phyloP scores from a whole-genome alignment of 306 rosid species.

The Citrullus amarus region DNA sequence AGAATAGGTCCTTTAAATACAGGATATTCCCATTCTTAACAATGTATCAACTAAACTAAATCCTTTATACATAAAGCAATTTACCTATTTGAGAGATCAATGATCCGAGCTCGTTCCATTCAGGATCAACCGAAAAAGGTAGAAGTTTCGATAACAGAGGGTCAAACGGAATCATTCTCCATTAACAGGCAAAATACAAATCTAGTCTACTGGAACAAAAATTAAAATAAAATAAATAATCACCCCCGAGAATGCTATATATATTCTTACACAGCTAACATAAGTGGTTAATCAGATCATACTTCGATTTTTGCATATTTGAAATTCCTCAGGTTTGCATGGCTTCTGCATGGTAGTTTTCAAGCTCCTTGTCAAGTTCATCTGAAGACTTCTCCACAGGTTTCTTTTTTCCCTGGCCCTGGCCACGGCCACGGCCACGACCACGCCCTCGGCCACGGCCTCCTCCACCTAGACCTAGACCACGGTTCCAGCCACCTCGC shows the following conservation, averaged over 20 bases:
- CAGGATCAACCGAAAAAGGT: background rate
- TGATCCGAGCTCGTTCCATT: background rate
- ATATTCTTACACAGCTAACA: conserved; percentile 6
- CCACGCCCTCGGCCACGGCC: conserved; percentile 24
- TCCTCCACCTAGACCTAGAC: background rate
- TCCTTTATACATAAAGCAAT: background rate
- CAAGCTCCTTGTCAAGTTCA: conserved; percentile 78
- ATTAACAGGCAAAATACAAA: background rate
- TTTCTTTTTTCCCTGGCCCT: conserved; percentile 51
- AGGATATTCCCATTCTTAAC: background rate
- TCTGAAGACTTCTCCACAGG: conserved; percentile 62
- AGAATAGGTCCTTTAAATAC: background rate
- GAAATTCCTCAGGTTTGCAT: conserved; percentile 37
- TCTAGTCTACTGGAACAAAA: background rate
- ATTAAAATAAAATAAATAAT: background rate
- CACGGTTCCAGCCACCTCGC: conserved; percentile 18
- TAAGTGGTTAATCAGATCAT: background rate
- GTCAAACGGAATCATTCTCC: background rate
- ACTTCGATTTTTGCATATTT: background rate
- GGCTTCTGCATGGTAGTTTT: conserved; percentile 67
- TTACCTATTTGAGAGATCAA: background rate
- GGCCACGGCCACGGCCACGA: conserved; percentile 15
- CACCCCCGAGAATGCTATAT: background rate
- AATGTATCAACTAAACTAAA: background rate
- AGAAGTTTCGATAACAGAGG: background rate